phyloP scores from a whole-genome alignment of 306 rosid genomes.

The Spatholobus suberectus region DNA sequence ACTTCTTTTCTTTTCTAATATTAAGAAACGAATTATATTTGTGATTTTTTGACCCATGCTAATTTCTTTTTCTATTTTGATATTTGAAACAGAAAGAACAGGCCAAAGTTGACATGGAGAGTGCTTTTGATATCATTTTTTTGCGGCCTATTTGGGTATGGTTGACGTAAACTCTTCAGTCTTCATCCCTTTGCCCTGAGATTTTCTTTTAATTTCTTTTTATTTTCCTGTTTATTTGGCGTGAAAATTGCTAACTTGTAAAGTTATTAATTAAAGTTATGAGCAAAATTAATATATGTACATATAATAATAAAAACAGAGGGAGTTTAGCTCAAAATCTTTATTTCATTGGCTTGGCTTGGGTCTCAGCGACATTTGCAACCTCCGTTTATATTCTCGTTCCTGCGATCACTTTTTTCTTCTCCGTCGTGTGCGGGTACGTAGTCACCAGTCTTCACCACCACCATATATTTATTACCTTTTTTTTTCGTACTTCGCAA shows the following conservation, averaged over 20 bases:
- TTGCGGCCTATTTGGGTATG: background rate
- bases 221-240: no score
- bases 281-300: background rate
- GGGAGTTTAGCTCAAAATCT: conserved; percentile 27
- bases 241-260: background rate
- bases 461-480: no score
- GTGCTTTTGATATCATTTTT: background rate
- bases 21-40: no score
- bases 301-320: conserved; percentile 34
- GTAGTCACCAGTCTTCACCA: background rate
- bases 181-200: no score
- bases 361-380: background rate
- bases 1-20: no score
- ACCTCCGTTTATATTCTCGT: background rate
- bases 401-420: background rate
- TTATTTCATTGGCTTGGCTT: background rate
- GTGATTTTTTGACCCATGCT: background rate
- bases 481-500: no score
- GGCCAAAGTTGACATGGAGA: background rate
- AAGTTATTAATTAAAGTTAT: background rate
- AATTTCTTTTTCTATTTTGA: background rate
- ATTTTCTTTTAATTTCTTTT: no score
- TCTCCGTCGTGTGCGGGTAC: background rate
- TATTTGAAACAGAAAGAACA: background rate
- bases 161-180: background rate